Evolutionary conservation across 805 yeast genomes (phyloP).

Genomic region (Spathaspora girioi): DNA sequence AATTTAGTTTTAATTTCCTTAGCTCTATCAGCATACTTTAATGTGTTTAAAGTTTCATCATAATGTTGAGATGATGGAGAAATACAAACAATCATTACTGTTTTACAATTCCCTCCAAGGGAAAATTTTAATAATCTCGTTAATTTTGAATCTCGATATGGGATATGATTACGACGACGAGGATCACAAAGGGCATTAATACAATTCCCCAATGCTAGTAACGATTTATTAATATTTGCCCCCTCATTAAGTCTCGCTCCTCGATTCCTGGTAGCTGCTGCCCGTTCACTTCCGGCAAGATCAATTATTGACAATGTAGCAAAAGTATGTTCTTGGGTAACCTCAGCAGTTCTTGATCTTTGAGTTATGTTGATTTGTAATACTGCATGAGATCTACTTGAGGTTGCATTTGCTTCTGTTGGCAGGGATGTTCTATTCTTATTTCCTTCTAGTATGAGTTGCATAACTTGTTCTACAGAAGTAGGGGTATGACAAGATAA

Average conservation of each 20-base stretch:
- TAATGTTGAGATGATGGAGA: conserved; percentile 85
- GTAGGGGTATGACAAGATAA: conserved; percentile 59
- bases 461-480: conserved; percentile 73
- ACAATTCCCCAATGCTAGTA: conserved; percentile 89
- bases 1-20: conserved; percentile 84
- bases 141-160: conserved; percentile 86
- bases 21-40: conserved; percentile 89
- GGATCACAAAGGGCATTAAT: conserved; percentile 86
- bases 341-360: conserved; percentile 54
- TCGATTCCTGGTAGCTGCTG: conserved; percentile 80
- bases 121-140: conserved; percentile 86
- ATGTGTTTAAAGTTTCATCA: conserved; percentile 88
- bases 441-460: conserved; percentile 69
- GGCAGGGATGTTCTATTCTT: conserved; percentile 76
- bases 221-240: conserved; percentile 86
- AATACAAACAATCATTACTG: conserved; percentile 93
- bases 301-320: conserved; percentile 87
- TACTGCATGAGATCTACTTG: conserved; percentile 93
- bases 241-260: conserved; percentile 86
- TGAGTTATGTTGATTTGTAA: conserved; percentile 74
- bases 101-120: conserved; percentile 89
- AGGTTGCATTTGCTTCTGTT: conserved; percentile 86
- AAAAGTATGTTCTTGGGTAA: conserved; percentile 64
- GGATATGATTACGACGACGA: conserved; percentile 67
- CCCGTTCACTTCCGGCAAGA: conserved; percentile 93